Conservation (phyloP, 163 green algal species). For the Volvox carteri region DNA sequence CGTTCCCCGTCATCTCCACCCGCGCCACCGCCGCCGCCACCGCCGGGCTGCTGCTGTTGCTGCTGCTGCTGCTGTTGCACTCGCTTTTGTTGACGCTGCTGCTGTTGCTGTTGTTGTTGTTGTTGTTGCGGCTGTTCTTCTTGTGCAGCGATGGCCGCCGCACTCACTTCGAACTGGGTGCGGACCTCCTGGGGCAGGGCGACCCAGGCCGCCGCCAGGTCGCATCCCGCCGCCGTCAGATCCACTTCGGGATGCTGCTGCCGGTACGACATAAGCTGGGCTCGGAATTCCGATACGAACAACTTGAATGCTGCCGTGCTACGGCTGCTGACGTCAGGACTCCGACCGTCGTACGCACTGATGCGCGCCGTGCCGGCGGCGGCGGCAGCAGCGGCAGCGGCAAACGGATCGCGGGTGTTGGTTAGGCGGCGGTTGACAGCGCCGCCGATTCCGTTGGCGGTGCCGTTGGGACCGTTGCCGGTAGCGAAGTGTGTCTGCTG, state of each 20-base stretch:
- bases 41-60: not conserved
- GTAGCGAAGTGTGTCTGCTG: conserved; percentile 8
- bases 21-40: not conserved
- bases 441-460: not conserved
- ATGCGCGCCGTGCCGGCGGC: not conserved
- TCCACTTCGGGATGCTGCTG: not conserved
- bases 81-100: not conserved
- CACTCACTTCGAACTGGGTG: conserved; percentile 3
- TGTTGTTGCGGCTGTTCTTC: not conserved
- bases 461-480: not conserved
- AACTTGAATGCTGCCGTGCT: conserved; percentile 6
- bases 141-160: not conserved
- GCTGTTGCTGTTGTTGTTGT: not conserved
- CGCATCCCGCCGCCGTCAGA: not conserved
- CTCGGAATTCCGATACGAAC: not conserved
- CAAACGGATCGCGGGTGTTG: too few species aligned
- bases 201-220: not conserved
- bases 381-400: not conserved
- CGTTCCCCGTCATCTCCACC: not conserved
- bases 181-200: not conserved
- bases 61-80: not conserved
- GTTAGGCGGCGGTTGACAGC: not conserved
- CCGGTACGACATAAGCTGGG: not conserved
- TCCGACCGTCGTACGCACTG: not conserved
- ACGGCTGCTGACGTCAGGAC: not conserved